A percentile compares a stretch with the other conserved stretches of the same genome.
These are phyloP conservation scores for Aspergillus proliferans DNA, from an alignment of 2,329 filamentous ascomycete genomes.

Conservation along the genomic window DNA sequence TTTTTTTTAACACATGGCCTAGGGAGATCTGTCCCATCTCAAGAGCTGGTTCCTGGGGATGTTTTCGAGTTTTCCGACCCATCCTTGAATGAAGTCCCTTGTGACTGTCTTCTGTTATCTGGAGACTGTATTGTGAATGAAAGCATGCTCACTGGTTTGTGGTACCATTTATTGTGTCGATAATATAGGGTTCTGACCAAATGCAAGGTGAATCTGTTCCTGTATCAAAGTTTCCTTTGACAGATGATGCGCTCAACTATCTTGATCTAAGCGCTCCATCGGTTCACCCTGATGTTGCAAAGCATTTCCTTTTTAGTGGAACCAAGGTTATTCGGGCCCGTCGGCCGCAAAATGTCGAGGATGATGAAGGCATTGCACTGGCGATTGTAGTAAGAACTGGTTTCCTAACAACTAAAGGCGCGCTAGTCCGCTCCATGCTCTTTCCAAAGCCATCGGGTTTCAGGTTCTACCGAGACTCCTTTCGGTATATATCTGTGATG, in stretches of 20 bases:
- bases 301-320: slow-evolving; percentile 87
- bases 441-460: slow-evolving; percentile 98
- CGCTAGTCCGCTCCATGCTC: slow-evolving; percentile 92
- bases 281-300: slow-evolving; percentile 73
- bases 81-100: slow-evolving; percentile 77
- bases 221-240: slow-evolving; percentile 83
- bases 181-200: slow-evolving; percentile 12
- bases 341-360: slow-evolving; percentile 76
- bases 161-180: neutral
- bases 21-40: slow-evolving; percentile 79
- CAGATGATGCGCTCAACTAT: slow-evolving; percentile 66
- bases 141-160: slow-evolving; percentile 81
- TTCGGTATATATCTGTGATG: slow-evolving; percentile 98
- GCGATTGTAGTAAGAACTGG: slow-evolving; percentile 90
- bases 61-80: slow-evolving; percentile 97
- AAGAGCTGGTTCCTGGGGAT: slow-evolving; percentile 88
- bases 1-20: neutral
- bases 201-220: slow-evolving; percentile 79
- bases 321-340: slow-evolving; percentile 91
- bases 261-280: slow-evolving; percentile 76
- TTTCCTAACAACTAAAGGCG: slow-evolving; percentile 96
- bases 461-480: slow-evolving; percentile 97
- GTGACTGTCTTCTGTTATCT: slow-evolving; percentile 81
- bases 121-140: slow-evolving; percentile 99
- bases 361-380: slow-evolving; percentile 82